Evolutionary conservation across 495 filamentous ascomycete genomes (phyloP), one percentile per base, ranked within the genome.

Genomic region (Neurospora sublineolata): DNA sequence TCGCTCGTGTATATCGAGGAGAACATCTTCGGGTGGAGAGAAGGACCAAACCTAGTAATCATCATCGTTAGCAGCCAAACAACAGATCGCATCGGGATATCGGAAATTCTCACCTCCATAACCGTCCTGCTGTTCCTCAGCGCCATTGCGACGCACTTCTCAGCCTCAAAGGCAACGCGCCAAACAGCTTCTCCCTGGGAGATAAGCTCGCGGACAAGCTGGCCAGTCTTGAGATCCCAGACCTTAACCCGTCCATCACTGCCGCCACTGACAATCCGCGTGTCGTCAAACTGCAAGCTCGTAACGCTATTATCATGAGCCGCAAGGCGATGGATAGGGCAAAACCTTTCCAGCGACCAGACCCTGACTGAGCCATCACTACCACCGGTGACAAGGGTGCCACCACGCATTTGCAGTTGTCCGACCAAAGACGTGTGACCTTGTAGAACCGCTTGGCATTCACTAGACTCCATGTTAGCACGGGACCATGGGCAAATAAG

Each of bases 261-360:
- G 23, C 95, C 95, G 72, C 95, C 95, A 75, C 92, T 95, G 41
- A 99, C 96, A 69, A 99, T 94, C 38, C 95, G 88, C 38, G 89
- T 91, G 77, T 97, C 93, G 77, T 99, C 95, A 76, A 98, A 99
- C 79, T 99, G 95, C 69, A 99, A 84, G 78, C 93, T 97, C 0
- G 96, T 99, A 37, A 99, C 95, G 73, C 93, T 97, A 77, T 99
- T 99, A 79, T 99, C 95, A 75, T 99, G 95, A n/a, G 95, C 95
- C 36, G 95, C 95, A 64, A 98, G 85, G 23, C 95, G 89, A 79
- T 99, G 95, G 60, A 98, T 96, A 1, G 95, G 91, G 41, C 89
- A 89, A 84, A 94, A 94, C 76, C 90, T 91, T 71, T 92, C 89
- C 42, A 99, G 84, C 23, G 93, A 97, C 95, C 95, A 99, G 14